Base-by-base conservation (phyloP, 345 rosid genomes). In the Rhodamnia rubescens region DNA sequence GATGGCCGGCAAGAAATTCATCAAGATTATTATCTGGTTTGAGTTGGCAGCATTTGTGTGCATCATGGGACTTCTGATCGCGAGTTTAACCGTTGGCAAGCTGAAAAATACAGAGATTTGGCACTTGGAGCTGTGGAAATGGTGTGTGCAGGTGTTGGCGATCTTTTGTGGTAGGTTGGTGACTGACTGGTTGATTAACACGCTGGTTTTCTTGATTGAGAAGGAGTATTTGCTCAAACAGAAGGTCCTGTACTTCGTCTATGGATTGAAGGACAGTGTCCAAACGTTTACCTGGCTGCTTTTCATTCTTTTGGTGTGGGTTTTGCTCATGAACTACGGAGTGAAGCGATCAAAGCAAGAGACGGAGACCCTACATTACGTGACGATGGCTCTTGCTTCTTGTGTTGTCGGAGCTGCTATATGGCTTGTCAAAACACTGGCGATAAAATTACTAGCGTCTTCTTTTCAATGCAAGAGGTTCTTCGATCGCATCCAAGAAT, bases 401-500 rank as follows among this genome's bases (percentile, higher is more conserved):
- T 89, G 86, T 86, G 92, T 94, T 4, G 84, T 90, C 7, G 95
- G 92, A 75, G 85, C 97, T 82, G 93, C 88, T 58, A 86, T 93
- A 22, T 94, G 97, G 95, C 78, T 93, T n/a, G 82, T 88, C 54
- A 94, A 93, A 85, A 93, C 91, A 12, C 89, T 93, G 29, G 85
- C 92, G 32, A 86, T 94, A 7, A 94, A 94, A 88, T 57, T 91
- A 47, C 52, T 93, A 54, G 88, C 97, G 54, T 88, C 97, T 84
- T 88, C 93, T 82, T 94, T 90, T 85, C 95, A 92, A 83, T 90
- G 90, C 82, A 86, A 87, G 3, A 88, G 94, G 88, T 94, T 94
- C 90, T 93, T 94, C 52, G 95, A 94, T 58, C 86, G 95, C 87
- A 93, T 93, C 90, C 97, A 94, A 80, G 97, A 94, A 54, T 91